phyloP scores from a whole-genome alignment of 2,329 filamentous ascomycete species.

The Stenocarpella maydis region DNA sequence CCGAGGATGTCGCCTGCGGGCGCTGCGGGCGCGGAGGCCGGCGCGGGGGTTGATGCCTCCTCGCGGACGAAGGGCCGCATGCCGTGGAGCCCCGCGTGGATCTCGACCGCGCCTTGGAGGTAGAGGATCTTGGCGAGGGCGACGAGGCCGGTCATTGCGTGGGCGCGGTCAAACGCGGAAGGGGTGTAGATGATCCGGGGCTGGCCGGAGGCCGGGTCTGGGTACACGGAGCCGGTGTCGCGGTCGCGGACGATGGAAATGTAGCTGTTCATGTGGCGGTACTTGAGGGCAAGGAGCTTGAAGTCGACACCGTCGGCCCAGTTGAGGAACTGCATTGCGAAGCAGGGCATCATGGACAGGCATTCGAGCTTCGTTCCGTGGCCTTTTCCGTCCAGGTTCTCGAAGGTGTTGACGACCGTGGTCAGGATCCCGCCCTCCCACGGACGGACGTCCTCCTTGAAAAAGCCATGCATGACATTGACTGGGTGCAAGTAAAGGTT shows the following conservation, averaged over 20 bases:
- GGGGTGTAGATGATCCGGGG: slow-evolving; percentile 73
- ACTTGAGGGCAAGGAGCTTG: slow-evolving; percentile 72
- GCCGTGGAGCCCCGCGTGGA: slow-evolving; percentile 69
- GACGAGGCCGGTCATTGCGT: slow-evolving; percentile 74
- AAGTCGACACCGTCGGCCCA: slow-evolving; percentile 72
- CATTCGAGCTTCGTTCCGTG: slow-evolving; percentile 83
- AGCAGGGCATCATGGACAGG: slow-evolving; percentile 72
- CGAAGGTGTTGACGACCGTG: slow-evolving; percentile 76
- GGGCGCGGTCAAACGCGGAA: slow-evolving; percentile 73
- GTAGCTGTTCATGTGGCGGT: slow-evolving; percentile 72
- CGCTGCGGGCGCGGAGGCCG: background rate
- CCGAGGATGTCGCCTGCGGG: background rate
- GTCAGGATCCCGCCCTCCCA: slow-evolving; percentile 81
- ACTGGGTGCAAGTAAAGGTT: slow-evolving; percentile 86
- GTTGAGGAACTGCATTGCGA: slow-evolving; percentile 67
- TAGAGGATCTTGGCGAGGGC: slow-evolving; percentile 78
- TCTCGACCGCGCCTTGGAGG: slow-evolving; percentile 77
- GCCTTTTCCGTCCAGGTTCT: slow-evolving; percentile 78
- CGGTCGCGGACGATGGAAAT: slow-evolving; percentile 77
- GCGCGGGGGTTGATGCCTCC: background rate
- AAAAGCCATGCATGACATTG: slow-evolving; percentile 64
- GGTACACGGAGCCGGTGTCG: slow-evolving; percentile 75
- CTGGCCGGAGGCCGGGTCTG: slow-evolving; percentile 70
- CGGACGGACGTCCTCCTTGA: slow-evolving; percentile 69
- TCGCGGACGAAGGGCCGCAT: slow-evolving; percentile 65